Evolutionary conservation across 305 asterid genomes (phyloP).

Genomic region (Euphrasia arctica): DNA sequence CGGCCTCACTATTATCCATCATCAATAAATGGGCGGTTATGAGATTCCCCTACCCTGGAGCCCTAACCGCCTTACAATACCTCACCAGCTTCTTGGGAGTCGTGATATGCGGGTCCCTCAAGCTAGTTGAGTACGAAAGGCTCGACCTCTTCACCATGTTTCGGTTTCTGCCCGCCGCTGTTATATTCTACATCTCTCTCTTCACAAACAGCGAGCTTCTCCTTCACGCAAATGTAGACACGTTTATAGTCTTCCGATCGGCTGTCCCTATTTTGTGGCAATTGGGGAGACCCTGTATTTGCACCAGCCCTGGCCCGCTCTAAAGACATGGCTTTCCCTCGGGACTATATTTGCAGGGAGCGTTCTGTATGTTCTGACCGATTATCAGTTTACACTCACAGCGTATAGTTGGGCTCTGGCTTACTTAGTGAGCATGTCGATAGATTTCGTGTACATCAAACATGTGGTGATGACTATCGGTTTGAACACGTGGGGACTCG

Average conservation of each 20-base stretch:
- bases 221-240: conserved; percentile 93
- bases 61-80: conserved; percentile 88
- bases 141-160: conserved; percentile 80
- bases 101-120: conserved; percentile 61
- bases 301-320: conserved; percentile 91
- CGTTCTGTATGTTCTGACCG: conserved; percentile 74
- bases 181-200: conserved; percentile 74
- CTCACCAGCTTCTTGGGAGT: conserved; percentile 84
- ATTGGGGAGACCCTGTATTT: conserved; percentile 84
- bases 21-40: conserved; percentile 96
- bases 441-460: conserved; percentile 92
- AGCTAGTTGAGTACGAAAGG: conserved; percentile 63
- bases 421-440: conserved; percentile 83
- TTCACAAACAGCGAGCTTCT: conserved; percentile 94
- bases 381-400: conserved; percentile 74
- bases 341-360: conserved; percentile 88
- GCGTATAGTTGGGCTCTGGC: conserved; percentile 96
- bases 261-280: conserved; percentile 92
- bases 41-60: conserved; percentile 95
- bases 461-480: conserved; percentile 98
- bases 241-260: conserved; percentile 88
- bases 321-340: conserved; percentile 81
- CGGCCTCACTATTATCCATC: conserved; percentile 82
- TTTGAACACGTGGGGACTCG: conserved; percentile 92
- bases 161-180: conserved; percentile 86